Evolutionary conservation across 352 stramenopile genomes (phyloP), one percentile per base, ranked within the genome.

Genomic region (Phytophthora constricta): DNA sequence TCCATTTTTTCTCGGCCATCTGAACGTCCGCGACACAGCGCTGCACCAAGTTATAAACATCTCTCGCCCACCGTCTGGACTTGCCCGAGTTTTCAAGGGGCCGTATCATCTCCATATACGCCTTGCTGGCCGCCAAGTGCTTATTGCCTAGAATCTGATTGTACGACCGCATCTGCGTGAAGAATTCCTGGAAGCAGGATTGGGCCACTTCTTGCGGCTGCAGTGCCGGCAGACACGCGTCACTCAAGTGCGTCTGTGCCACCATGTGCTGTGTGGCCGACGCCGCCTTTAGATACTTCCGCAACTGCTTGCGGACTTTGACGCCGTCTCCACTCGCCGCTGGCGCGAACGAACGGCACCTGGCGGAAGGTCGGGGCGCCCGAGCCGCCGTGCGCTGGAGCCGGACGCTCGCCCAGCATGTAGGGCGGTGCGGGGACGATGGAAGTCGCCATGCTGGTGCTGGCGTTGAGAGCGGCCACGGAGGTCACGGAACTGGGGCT

Each of bases 211-310:
- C 87, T 59, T 94, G 84, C 31, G 87, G 84, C 63, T 92, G 84
- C 67, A 93, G 81, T n/a, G 82, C 64, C 19, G 81, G 67, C 41
- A 95, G 70, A 68, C 84, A 92, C 31, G 85, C 84, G 70, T 93
- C 85, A 52, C 80, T 92, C 37, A 95, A 68, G 61, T 92, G 87
- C 54, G 87, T 88, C 65, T 93, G 84, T 54, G 86, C 84, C 37
- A 93, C 86, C 63, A 92, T 84, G 39, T 90, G 81, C 78, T 95
- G 86, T 60, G 87, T 91, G 25, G 73, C 70, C 2, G 84, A 88
- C 58, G 77, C 87, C 47, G 86, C 81, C 61, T 91, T 91, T 19
- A 95, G 72, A 69, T 95, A 95, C 72, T 93, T 93, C 67, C 84
- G 74, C 34, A 95, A 68, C 62, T 95, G 84, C 65, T 93, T 91